Evolutionary conservation across 768 basidiomycete genomes (phyloP).

Genomic region (Collybia sordida): DNA sequence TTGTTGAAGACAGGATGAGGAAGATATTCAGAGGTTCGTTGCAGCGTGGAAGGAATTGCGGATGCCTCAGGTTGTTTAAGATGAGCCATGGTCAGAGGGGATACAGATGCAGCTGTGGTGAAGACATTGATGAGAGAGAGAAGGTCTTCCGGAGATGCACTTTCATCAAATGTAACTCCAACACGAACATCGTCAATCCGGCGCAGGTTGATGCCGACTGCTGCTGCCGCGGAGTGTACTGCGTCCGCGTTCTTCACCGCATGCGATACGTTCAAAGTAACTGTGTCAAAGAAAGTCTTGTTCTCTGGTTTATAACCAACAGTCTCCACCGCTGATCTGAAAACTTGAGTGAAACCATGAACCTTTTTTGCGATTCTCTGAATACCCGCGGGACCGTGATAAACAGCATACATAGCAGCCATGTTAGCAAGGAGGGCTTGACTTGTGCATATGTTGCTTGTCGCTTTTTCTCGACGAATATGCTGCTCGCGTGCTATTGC

Average conservation of each 20-base stretch:
- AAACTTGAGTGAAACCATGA: constrained; percentile 81
- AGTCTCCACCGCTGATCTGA: constrained; percentile 62
- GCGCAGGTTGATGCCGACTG: constrained; percentile 82
- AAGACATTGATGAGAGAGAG: constrained; percentile 81
- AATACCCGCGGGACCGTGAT: constrained; percentile 90
- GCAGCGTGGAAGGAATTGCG: constrained; percentile 56
- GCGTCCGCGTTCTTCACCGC: constrained; percentile 53
- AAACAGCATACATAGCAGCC: constrained; percentile 98
- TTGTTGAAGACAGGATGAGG: constrained; percentile 93
- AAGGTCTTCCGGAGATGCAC: constrained; percentile 73
- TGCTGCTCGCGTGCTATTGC: constrained; percentile 88
- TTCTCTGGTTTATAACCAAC: constrained; percentile 78
- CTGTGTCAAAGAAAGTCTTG: constrained; percentile 85
- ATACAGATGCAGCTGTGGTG: constrained; percentile 56
- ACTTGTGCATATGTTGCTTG: constrained; percentile 97
- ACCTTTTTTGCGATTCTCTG: constrained; percentile 85
- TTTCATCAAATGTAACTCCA: constrained; percentile 93
- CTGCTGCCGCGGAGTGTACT: constrained; percentile 68
- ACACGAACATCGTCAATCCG: constrained; percentile 70
- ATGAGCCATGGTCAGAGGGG: constrained; percentile 44
- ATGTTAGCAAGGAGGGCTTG: constrained; percentile 98
- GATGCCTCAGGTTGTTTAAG: constrained; percentile 41
- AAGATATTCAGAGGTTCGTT: constrained; percentile 69
- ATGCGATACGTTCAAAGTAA: constrained; percentile 73
- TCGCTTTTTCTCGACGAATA: constrained; percentile 96